A percentile compares a stretch with the other conserved stretches of the same genome.
These are phyloP conservation scores for Bertia moriformis DNA, from an alignment of 2,329 filamentous ascomycete species.

Conservation along the genomic window DNA sequence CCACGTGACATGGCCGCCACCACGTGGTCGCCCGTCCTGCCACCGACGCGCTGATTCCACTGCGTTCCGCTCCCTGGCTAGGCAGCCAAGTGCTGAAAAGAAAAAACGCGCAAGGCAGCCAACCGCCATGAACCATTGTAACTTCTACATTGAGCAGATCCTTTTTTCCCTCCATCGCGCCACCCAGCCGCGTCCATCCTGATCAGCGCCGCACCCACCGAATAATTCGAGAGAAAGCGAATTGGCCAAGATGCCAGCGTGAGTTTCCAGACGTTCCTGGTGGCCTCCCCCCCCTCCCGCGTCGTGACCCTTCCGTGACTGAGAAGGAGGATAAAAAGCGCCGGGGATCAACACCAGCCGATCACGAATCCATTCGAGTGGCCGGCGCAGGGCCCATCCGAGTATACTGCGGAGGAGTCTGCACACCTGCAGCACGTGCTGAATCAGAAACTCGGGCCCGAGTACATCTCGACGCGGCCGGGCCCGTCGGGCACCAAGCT, in stretches of 20 bases:
- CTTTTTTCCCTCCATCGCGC: no score
- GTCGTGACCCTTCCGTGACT: conserved; percentile 5
- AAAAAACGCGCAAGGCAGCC: no score
- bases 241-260: conserved; percentile 4
- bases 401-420: conserved; percentile 82
- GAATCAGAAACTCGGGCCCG: conserved; percentile 85
- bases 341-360: conserved; percentile 52
- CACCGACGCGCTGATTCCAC: no score
- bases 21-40: no score
- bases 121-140: no score
- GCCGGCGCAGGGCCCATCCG: conserved; percentile 47
- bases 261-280: conserved; percentile 1
- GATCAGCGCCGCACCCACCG: not conserved
- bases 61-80: no score
- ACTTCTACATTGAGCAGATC: no score
- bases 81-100: no score
- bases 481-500: conserved; percentile 76
- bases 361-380: conserved; percentile 73
- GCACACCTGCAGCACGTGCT: conserved; percentile 74
- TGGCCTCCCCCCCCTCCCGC: conserved; percentile 3
- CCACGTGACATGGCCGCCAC: no score
- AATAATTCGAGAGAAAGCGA: not conserved
- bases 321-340: no score
- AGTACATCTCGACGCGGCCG: conserved; percentile 78
- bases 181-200: not conserved